A percentile compares a stretch with the other conserved stretches of the same genome.
Evolutionary conservation across 805 yeast species (phyloP).

Genomic region (Torulaspora franciscae): DNA sequence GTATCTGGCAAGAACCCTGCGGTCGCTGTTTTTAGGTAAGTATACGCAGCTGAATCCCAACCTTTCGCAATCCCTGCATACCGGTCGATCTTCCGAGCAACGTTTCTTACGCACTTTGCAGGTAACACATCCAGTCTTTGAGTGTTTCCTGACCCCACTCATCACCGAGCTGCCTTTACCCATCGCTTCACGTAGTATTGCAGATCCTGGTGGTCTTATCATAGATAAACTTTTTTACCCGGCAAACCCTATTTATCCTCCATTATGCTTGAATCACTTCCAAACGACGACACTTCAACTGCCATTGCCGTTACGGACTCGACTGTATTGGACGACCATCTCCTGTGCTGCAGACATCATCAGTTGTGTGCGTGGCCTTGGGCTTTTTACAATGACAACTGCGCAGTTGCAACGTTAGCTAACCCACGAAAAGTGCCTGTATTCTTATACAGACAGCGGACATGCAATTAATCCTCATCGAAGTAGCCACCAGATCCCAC

Average conservation of each 20-base stretch:
- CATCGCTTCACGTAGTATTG: neutral
- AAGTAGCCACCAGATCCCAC: no score
- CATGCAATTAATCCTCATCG: no score
- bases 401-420: no score
- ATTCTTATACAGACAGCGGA: no score
- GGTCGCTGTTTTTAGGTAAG: conserved; percentile 46
- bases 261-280: no score
- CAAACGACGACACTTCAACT: no score
- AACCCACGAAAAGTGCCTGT: no score
- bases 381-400: no score
- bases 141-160: conserved; percentile 22
- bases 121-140: conserved; percentile 61
- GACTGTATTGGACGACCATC: no score
- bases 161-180: neutral
- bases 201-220: neutral
- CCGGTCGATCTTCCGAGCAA: conserved; percentile 68
- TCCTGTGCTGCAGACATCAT: no score
- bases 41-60: conserved; percentile 63
- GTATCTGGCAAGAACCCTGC: conserved; percentile 25
- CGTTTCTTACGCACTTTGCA: conserved; percentile 67
- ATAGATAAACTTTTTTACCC: neutral
- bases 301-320: no score
- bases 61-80: conserved; percentile 62
- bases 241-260: neutral
- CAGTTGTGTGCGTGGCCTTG: no score